These are phyloP conservation scores for Babesia caballi DNA, from an alignment of 169 alveolate species.

Conservation along the genomic window DNA sequence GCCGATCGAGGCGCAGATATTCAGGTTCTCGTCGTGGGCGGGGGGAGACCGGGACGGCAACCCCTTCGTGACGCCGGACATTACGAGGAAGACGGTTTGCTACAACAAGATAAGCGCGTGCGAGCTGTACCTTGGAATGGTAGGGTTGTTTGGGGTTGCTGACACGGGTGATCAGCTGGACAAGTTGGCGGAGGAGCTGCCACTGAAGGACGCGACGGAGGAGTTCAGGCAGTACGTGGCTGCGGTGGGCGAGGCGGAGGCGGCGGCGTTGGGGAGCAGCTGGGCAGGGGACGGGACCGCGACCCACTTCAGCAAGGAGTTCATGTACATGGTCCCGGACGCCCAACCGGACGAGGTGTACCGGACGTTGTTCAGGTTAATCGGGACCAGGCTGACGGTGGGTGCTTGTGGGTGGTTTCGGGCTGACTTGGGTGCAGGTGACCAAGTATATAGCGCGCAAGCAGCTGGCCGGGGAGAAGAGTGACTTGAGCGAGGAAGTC, in stretches of 20 bases:
- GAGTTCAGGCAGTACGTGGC: constrained; percentile 10
- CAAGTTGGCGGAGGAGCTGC: constrained; percentile 10
- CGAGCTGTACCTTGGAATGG: constrained; percentile 63
- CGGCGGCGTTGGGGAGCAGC: neutral
- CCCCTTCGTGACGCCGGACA: constrained; percentile 80
- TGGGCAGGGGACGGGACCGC: neutral
- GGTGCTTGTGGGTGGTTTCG: neutral
- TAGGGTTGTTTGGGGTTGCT: constrained; percentile 9
- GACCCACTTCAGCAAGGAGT: neutral
- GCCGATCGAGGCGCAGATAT: constrained; percentile 70
- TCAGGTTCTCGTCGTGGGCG: constrained; percentile 80
- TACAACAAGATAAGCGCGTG: constrained; percentile 70
- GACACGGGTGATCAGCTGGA: constrained; percentile 3
- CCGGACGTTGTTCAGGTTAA: neutral
- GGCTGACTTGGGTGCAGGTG: neutral
- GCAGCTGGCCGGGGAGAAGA: constrained; percentile 1
- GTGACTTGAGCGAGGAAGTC: neutral
- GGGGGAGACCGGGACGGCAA: constrained; percentile 88
- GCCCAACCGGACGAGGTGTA: constrained; percentile 33
- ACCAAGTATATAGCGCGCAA: constrained; percentile 12
- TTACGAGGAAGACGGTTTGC: constrained; percentile 72
- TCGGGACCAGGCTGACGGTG: constrained; percentile 16
- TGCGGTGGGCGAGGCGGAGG: neutral
- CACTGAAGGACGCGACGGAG: constrained; percentile 18
- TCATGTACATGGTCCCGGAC: constrained; percentile 12